A percentile compares a stretch with the other conserved stretches of the same genome.
phyloP scores from a whole-genome alignment of 306 rosid species.

The Cercis canadensis region DNA sequence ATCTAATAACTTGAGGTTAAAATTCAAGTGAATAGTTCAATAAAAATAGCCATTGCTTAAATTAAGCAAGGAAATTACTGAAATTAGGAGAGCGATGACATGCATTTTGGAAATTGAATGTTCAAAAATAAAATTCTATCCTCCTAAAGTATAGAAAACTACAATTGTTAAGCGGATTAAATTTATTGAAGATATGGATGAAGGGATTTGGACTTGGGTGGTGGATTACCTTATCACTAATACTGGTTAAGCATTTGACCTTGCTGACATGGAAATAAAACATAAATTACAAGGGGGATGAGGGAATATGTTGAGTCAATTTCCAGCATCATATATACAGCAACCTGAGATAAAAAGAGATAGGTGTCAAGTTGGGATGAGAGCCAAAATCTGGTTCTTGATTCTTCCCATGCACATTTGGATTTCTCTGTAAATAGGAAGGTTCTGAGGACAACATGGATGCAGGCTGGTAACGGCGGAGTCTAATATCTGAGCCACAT shows the following conservation, averaged over 20 bases:
- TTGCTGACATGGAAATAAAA: slow-evolving; percentile 19
- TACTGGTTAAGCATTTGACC: not conserved
- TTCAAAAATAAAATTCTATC: too few species aligned
- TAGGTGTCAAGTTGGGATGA: slow-evolving; percentile 75
- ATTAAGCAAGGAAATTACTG: too few species aligned
- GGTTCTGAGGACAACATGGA: slow-evolving; percentile 75
- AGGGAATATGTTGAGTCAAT: slow-evolving; percentile 29
- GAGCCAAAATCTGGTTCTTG: slow-evolving; percentile 88
- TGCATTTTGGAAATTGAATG: too few species aligned
- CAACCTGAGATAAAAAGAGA: slow-evolving; percentile 6
- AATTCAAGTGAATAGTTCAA: too few species aligned
- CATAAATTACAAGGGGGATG: slow-evolving; percentile 4
- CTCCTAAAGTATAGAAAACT: too few species aligned
- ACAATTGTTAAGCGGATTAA: too few species aligned
- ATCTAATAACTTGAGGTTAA: too few species aligned
- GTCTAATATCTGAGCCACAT: slow-evolving; percentile 85
- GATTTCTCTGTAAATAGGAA: slow-evolving; percentile 86
- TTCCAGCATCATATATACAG: slow-evolving; percentile 47
- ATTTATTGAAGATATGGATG: slow-evolving; percentile 17
- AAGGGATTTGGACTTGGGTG: not conserved
- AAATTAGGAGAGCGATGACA: too few species aligned
- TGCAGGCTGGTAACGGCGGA: slow-evolving; percentile 75
- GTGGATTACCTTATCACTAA: slow-evolving; percentile 32
- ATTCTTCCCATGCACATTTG: slow-evolving; percentile 93
- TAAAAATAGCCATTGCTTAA: too few species aligned